Base-by-base conservation (phyloP, 1,284 basidiomycete species). In the Grifola frondosa region DNA sequence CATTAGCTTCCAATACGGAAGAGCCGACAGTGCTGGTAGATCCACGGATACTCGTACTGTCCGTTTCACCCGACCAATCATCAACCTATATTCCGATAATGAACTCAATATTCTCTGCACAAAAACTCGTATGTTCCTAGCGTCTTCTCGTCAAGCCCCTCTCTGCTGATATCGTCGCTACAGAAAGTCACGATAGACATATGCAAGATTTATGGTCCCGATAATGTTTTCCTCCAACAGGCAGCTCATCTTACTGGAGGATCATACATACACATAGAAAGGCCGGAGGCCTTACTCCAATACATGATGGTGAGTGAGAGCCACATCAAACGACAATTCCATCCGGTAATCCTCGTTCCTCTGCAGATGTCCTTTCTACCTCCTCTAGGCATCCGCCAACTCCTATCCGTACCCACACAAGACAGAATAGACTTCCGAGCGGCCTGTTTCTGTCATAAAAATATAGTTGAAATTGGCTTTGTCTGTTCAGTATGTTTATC, bases 101-200 rank as follows among this genome's bases (percentile, higher is more conserved):
- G 97, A 99, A 99, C 64, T 89, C 93, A 44, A 98, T 99, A 40
- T 99, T 99, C 69, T 95, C 94, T 3, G 97, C 97, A 1, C 97
- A 99, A 65, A 99, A 99, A 70, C 77, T 92, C 45, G 93, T 89
- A 50, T 56, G 80, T 68, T 41, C 28, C 30, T 23, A 32, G 37
- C 34, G 26, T 43, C 15, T 33, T 46, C 38, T 22, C 29, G 15
- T 19, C 25, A 35, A 15, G 30, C 35, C 32, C 24, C 48, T 15
- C 20, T 37, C 41, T 39, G 25, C 28, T 19, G 19, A 30, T 38
- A 9, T 22, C 19, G n/a, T 41, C 31, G 38, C 25, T 50, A 21
- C 59, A 97, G 91, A 94, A 90, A 80, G 88, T 97, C 12, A 88
- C 90, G 1, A 94, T 99, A 54, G 96, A 99, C 60, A 91, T 97